Conservation (phyloP, 768 basidiomycete genomes). For the Nidularia sp. region DNA sequence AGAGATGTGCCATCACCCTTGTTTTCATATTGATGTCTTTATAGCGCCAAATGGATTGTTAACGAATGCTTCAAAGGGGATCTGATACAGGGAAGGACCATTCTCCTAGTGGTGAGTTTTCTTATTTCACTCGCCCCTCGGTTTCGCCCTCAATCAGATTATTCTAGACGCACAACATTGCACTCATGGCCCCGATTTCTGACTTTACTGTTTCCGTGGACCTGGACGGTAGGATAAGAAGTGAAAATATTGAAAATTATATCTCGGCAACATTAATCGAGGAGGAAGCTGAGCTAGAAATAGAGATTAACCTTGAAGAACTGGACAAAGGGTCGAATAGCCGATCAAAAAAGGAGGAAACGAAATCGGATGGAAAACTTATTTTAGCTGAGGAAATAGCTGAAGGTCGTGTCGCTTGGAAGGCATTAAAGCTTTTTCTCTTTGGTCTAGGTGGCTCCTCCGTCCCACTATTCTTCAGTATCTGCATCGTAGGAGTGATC, state of each 20-base stretch:
- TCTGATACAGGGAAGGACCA: slow-evolving; percentile 71
- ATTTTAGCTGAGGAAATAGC: slow-evolving; percentile 57
- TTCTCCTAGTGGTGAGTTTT: slow-evolving; percentile 68
- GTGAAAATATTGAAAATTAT: slow-evolving; percentile 29
- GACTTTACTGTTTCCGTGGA: slow-evolving; percentile 54
- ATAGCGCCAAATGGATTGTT: slow-evolving; percentile 80
- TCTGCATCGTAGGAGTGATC: slow-evolving; percentile 16
- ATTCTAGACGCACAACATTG: slow-evolving; percentile 44
- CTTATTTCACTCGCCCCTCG: background rate
- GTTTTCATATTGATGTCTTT: slow-evolving; percentile 25
- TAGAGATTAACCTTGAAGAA: slow-evolving; percentile 18
- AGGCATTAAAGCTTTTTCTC: slow-evolving; percentile 33
- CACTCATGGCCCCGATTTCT: slow-evolving; percentile 48
- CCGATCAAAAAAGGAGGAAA: slow-evolving; percentile 15
- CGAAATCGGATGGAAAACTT: slow-evolving; percentile 44
- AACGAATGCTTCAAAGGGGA: slow-evolving; percentile 77
- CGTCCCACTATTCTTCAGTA: slow-evolving; percentile 23
- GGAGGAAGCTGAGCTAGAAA: slow-evolving; percentile 13
- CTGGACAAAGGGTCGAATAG: slow-evolving; percentile 21
- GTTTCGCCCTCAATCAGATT: background rate
- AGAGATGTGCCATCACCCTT: background rate
- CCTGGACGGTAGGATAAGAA: slow-evolving; percentile 45
- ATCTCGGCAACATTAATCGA: background rate
- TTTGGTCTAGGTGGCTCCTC: slow-evolving; percentile 25
- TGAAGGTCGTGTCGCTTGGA: slow-evolving; percentile 51